These are phyloP conservation scores for Candida frijolesensis DNA, from an alignment of 1,139 yeast genomes.

Conservation along the genomic window DNA sequence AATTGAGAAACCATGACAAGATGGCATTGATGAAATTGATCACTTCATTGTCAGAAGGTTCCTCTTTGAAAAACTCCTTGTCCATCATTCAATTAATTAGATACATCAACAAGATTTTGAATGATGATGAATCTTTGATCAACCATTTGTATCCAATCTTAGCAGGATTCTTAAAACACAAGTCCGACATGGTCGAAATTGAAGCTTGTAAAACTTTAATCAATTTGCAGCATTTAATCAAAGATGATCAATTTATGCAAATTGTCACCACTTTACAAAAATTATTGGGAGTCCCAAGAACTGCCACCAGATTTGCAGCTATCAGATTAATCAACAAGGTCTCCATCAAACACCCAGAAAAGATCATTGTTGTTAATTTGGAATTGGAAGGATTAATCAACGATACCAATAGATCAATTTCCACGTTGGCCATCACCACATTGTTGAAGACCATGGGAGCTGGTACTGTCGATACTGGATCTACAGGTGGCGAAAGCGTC, in stretches of 20 bases:
- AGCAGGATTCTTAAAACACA: conserved; percentile 73
- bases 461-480: conserved; percentile 38
- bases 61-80: conserved; percentile 66
- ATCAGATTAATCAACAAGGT: conserved; percentile 85
- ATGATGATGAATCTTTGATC: conserved; percentile 57
- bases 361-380: conserved; percentile 65
- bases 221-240: conserved; percentile 56
- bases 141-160: conserved; percentile 65
- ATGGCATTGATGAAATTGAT: conserved; percentile 93
- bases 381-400: conserved; percentile 87
- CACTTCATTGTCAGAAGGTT: conserved; percentile 69
- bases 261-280: conserved; percentile 76
- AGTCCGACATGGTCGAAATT: conserved; percentile 86
- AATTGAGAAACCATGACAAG: conserved; percentile 85
- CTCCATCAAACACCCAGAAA: conserved; percentile 81
- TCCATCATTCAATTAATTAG: conserved; percentile 88
- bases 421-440: conserved; percentile 99
- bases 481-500: conserved; percentile 62
- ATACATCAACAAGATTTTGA: conserved; percentile 70
- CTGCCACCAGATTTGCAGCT: conserved; percentile 90
- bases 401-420: conserved; percentile 86
- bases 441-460: conserved; percentile 93
- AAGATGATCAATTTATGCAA: conserved; percentile 61
- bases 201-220: conserved; percentile 91
- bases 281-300: conserved; percentile 84